Evolutionary conservation across 805 yeast genomes (phyloP).

Genomic region (Hyphopichia homilentoma): DNA sequence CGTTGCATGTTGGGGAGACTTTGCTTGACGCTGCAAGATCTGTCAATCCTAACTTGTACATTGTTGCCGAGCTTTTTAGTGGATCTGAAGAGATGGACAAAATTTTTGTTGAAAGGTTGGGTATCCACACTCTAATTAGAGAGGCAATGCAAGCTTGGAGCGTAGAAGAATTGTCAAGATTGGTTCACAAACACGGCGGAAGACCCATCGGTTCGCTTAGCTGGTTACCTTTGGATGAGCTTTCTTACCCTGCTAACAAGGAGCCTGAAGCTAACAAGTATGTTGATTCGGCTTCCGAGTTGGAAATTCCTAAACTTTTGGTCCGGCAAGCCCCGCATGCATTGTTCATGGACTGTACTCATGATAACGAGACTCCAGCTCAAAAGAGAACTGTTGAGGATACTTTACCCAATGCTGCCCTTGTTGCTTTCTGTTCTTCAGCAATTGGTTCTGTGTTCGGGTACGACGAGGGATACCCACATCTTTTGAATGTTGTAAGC

Average conservation of each 20-base stretch:
- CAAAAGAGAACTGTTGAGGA: constrained; percentile 93
- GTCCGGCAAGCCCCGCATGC: constrained; percentile 84
- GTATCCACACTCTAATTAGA: constrained; percentile 82
- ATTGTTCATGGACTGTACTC: constrained; percentile 95
- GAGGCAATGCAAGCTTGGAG: constrained; percentile 98
- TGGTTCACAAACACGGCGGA: constrained; percentile 92
- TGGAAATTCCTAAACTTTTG: constrained; percentile 64
- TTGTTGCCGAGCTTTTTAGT: constrained; percentile 90
- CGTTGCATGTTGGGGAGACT: constrained; percentile 88
- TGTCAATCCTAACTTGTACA: constrained; percentile 80
- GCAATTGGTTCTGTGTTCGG: constrained; percentile 95
- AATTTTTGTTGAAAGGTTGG: constrained; percentile 84
- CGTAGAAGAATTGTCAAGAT: constrained; percentile 77
- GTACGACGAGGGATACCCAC: constrained; percentile 88
- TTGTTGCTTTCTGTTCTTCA: constrained; percentile 88
- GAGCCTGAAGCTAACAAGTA: constrained; percentile 26
- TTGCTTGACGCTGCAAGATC: constrained; percentile 83
- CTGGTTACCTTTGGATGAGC: constrained; percentile 72
- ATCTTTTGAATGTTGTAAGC: constrained; percentile 71
- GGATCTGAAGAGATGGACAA: constrained; percentile 92
- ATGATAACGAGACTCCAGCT: constrained; percentile 86
- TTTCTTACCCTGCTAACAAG: constrained; percentile 59
- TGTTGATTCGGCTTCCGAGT: constrained; percentile 48
- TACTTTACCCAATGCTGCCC: constrained; percentile 90
- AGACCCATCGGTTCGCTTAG: constrained; percentile 89